Evolutionary conservation across 2,329 filamentous ascomycete species (phyloP), one percentile per base, ranked within the genome.

Genomic region (Penicillium sp.): DNA sequence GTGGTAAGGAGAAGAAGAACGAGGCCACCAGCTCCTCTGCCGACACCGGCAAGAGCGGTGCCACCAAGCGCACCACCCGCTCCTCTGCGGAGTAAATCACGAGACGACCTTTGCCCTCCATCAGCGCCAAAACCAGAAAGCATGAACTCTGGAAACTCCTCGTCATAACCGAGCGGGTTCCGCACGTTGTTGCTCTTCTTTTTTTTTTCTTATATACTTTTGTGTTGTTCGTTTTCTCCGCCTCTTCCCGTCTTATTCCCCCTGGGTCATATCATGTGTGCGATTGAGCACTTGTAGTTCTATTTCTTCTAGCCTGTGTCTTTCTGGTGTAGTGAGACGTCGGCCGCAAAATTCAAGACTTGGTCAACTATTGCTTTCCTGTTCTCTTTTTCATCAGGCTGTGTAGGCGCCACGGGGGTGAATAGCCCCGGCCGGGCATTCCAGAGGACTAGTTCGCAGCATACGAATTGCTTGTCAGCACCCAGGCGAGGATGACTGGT

Each of bases 1-100:
- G 78, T 59, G 73, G 73, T 51, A 83, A 74, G 64, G 73, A 75
- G 55, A 85, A 91, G 77, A 83, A 81, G 44, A 83, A 83, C 61
- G 84, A 80, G 61, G 78, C 78, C 46, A 75, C 78, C 50, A 74
- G 76, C 52, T 78, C 76, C 48, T 78, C 79, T 43, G 74, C 87
- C 39, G 85, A 84, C 61, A 90, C 93, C 77, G 85, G 81, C 58
- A 88, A 94, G 82, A 72, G 76, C 45, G 80, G 81, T 64, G 74
- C 77, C 45, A 82, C 80, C 70, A 84, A 84, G 78, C 74, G 81
- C 58, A 75, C 69, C 47, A 81, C 78, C 25, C 68, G 72, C 13
- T 71, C 69, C 35, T 65, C 65, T 45, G 67, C 63, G 18, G 63
- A 69, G 65, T 69, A 66, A 64, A 48, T 59, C 33, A 28, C 38